Evolutionary conservation across 2,329 filamentous ascomycete species (phyloP).

Genomic region (Aspergillus fumigatus): DNA sequence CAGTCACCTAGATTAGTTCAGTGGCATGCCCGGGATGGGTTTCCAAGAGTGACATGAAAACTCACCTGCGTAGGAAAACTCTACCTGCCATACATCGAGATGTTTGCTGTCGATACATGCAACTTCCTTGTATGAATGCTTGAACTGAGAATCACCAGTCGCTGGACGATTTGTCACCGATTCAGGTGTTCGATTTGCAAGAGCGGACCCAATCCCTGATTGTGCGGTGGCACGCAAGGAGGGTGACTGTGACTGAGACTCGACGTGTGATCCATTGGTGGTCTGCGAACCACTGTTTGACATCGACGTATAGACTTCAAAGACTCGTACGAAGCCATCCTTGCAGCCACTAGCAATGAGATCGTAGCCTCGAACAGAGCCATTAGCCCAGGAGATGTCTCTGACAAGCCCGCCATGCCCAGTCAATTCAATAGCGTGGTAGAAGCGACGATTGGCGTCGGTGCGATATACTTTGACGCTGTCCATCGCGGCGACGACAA

Average conservation of each 20-base stretch:
- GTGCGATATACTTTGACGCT: constrained; percentile 79
- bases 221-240: constrained; percentile 31
- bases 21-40: not conserved
- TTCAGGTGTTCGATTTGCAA: constrained; percentile 32
- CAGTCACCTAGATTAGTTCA: constrained; percentile 34
- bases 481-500: constrained; percentile 85
- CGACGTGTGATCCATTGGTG: constrained; percentile 23
- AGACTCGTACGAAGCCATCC: constrained; percentile 86
- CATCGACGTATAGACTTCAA: constrained; percentile 52
- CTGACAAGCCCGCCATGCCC: constrained; percentile 74
- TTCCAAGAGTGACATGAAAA: not conserved
- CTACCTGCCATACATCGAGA: constrained; percentile 43
- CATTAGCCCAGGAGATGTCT: constrained; percentile 88
- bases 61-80: constrained; percentile 42
- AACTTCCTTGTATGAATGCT: constrained; percentile 39
- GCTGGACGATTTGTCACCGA: constrained; percentile 30
- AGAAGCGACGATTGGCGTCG: constrained; percentile 70
- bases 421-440: constrained; percentile 71
- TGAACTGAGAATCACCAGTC: constrained; percentile 35
- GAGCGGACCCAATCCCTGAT: constrained; percentile 40
- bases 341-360: constrained; percentile 88
- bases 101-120: constrained; percentile 42
- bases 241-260: constrained; percentile 23
- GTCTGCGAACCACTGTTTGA: constrained; percentile 24
- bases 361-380: constrained; percentile 85